A percentile compares a stretch with the other conserved stretches of the same genome.
These are phyloP conservation scores for Pestalotiopsis sp. DNA, from an alignment of 2,329 filamentous ascomycete species.

Conservation along the genomic window DNA sequence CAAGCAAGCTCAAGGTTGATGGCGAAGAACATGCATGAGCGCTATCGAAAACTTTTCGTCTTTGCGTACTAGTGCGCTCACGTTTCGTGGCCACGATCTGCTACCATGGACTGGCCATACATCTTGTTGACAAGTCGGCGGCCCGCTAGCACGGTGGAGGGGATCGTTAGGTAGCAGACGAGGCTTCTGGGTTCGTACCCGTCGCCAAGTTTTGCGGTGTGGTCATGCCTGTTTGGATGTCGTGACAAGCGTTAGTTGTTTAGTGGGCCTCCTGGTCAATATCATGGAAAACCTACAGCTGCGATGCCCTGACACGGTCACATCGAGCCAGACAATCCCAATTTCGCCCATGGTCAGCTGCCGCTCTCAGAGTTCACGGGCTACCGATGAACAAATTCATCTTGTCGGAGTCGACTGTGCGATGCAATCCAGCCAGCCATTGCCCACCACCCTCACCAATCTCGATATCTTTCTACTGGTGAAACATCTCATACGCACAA, in stretches of 20 bases:
- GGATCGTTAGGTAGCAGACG: not conserved
- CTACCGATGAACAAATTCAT: not conserved
- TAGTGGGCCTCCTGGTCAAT: not conserved
- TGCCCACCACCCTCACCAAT: not conserved
- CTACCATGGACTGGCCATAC: not conserved
- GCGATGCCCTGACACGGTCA: conserved; percentile 4
- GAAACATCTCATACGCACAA: not conserved
- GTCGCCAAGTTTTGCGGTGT: not conserved
- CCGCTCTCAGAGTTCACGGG: not conserved
- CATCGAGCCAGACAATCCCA: not conserved
- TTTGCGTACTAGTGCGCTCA: not conserved
- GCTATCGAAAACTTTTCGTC: not conserved
- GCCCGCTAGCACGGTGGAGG: not conserved
- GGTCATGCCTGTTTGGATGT: not conserved
- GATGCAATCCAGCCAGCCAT: not conserved
- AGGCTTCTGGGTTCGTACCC: not conserved
- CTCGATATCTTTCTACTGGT: not conserved
- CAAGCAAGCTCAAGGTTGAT: conserved; percentile 3
- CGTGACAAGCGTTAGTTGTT: not conserved
- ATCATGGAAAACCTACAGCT: not conserved
- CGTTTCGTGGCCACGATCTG: not conserved
- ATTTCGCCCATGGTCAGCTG: conserved; percentile 1
- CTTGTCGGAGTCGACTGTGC: not conserved
- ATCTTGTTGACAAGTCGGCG: not conserved
- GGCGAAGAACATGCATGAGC: conserved; percentile 4